Percentiles rank a stretch among this genome's conserved stretches.
phyloP scores from a whole-genome alignment of 225 moss, liverwort and hornwort species.

The Polytrichum formosum region DNA sequence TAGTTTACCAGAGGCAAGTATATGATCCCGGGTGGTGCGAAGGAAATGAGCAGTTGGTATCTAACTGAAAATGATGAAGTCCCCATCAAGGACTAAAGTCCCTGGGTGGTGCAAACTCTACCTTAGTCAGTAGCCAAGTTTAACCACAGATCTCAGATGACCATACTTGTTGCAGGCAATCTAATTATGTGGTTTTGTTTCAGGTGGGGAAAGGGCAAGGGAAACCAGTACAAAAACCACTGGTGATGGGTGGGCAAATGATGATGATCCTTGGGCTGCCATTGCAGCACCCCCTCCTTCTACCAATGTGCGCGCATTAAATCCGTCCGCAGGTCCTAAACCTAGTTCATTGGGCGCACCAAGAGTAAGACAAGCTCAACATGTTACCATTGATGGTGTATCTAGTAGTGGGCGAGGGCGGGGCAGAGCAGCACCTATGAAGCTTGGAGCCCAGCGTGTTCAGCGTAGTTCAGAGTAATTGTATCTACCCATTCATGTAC shows the following conservation, averaged over 20 bases:
- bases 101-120: too few species aligned
- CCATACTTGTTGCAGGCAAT: background rate
- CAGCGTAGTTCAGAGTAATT: slow-evolving; percentile 42
- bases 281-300: slow-evolving; percentile 90
- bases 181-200: background rate
- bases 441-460: slow-evolving; percentile 84
- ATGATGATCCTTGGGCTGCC: slow-evolving; percentile 95
- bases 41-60: too few species aligned
- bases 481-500: background rate
- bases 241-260: slow-evolving; percentile 45
- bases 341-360: slow-evolving; percentile 33
- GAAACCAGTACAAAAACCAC: slow-evolving; percentile 44
- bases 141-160: background rate
- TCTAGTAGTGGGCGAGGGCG: slow-evolving; percentile 72
- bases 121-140: too few species aligned
- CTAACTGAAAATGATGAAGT: too few species aligned
- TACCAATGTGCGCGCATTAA: slow-evolving; percentile 67
- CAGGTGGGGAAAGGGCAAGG: slow-evolving; percentile 61
- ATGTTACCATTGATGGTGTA: slow-evolving; percentile 61
- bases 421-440: slow-evolving; percentile 80
- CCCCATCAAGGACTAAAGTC: too few species aligned
- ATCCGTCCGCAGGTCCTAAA: slow-evolving; percentile 39
- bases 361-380: slow-evolving; percentile 67
- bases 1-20: too few species aligned
- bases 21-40: too few species aligned